Conservation (phyloP, 2,329 filamentous ascomycete species). For the Sporothrix luriei region DNA sequence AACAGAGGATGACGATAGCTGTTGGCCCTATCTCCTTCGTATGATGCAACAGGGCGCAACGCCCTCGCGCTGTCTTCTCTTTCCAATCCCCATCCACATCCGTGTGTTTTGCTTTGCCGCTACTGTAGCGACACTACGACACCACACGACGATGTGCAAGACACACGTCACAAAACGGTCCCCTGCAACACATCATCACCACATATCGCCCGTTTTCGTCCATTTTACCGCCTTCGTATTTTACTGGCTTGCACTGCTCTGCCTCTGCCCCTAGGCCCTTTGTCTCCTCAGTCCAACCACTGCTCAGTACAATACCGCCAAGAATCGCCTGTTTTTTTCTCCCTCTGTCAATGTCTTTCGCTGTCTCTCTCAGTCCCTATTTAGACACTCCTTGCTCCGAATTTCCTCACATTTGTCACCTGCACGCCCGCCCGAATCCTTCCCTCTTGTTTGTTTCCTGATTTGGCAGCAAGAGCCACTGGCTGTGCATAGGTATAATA, state of each 20-base stretch:
- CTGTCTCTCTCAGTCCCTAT: neutral
- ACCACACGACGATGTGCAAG: neutral
- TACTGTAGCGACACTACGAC: neutral
- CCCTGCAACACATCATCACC: neutral
- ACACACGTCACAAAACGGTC: conserved; percentile 1
- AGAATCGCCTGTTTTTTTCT: too few species aligned
- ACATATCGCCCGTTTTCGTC: neutral
- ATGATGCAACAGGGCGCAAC: conserved; percentile 13
- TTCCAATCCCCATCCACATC: too few species aligned
- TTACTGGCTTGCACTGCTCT: neutral
- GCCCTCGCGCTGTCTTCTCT: neutral
- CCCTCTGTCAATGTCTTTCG: too few species aligned
- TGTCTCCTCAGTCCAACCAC: too few species aligned
- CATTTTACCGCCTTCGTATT: conserved; percentile 2
- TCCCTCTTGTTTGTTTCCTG: conserved; percentile 6
- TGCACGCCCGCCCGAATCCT: neutral
- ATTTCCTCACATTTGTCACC: neutral
- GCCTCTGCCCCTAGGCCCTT: neutral
- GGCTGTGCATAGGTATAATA: neutral
- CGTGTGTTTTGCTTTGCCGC: conserved; percentile 1
- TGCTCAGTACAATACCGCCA: too few species aligned
- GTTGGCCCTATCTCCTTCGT: conserved; percentile 6
- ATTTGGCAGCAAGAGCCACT: conserved; percentile 15
- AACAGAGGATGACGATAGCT: conserved; percentile 10
- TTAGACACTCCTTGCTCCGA: neutral